A percentile compares a stretch with the other conserved stretches of the same genome.
Conservation (phyloP, 2,329 filamentous ascomycete genomes). For the Phoma sp. region DNA sequence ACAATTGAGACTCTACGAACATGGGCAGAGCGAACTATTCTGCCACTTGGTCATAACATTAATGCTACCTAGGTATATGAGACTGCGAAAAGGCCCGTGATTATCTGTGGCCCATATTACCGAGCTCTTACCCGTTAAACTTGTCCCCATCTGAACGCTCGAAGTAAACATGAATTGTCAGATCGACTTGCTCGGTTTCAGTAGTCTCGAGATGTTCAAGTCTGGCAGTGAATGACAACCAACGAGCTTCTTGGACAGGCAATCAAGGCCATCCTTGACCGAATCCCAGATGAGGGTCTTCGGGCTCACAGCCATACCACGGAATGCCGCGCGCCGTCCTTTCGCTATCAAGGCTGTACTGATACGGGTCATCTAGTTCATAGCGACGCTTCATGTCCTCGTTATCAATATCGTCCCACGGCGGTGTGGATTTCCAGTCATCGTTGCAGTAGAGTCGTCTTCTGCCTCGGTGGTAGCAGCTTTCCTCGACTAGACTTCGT, state of each 20-base stretch:
- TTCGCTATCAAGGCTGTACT: not conserved
- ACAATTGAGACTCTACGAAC: too few species aligned
- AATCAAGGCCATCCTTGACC: not conserved
- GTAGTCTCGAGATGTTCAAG: too few species aligned
- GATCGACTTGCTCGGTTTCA: too few species aligned
- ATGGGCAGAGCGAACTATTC: too few species aligned
- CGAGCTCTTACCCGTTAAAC: too few species aligned
- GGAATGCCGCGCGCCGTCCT: not conserved
- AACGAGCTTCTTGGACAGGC: not conserved
- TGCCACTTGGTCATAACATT: too few species aligned
- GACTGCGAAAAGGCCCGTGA: too few species aligned
- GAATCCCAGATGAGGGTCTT: not conserved
- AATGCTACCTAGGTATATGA: too few species aligned
- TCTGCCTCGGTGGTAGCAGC: not conserved
- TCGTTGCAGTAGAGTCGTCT: not conserved
- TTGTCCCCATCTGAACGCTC: too few species aligned
- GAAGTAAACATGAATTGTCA: too few species aligned
- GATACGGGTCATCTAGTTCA: not conserved
- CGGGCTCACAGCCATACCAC: not conserved
- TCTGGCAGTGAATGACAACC: too few species aligned
- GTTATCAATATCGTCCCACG: not conserved
- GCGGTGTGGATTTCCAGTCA: not conserved
- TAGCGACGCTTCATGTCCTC: not conserved
- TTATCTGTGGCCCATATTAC: too few species aligned
- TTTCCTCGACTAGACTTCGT: not conserved